Percentiles rank a stretch among this genome's conserved stretches.
Conservation (phyloP, 257 asterid species). For the Fraxinus anomala region DNA sequence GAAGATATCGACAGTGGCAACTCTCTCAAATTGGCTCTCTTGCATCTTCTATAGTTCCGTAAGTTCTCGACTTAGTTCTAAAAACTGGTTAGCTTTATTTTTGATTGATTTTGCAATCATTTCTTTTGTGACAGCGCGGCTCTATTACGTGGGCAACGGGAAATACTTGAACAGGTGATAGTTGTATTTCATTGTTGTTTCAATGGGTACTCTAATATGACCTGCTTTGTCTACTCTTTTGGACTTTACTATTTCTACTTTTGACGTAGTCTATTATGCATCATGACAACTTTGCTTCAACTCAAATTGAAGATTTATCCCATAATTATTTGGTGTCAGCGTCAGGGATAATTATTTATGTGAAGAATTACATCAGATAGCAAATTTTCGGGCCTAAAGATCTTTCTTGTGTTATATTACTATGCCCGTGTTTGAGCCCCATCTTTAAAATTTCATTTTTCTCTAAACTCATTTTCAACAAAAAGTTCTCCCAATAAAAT, state of each 20-base stretch:
- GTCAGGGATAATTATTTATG: background rate
- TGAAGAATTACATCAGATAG: background rate
- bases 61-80: slow-evolving; percentile 34
- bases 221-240: background rate
- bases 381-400: background rate
- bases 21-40: slow-evolving; percentile 81
- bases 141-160: slow-evolving; percentile 87
- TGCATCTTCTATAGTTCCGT: slow-evolving; percentile 88
- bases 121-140: slow-evolving; percentile 64
- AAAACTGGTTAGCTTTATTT: slow-evolving; percentile 4
- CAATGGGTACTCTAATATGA: background rate
- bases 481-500: too few relatives aligned
- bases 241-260: background rate
- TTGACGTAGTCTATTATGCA: background rate
- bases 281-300: background rate
- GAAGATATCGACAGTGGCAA: slow-evolving; percentile 96
- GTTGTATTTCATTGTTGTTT: slow-evolving; percentile 12
- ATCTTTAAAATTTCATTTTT: too few relatives aligned
- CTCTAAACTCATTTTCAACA: too few relatives aligned
- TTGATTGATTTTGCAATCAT: slow-evolving; percentile 18
- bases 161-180: slow-evolving; percentile 80
- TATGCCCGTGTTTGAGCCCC: too few relatives aligned
- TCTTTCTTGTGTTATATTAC: background rate
- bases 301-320: background rate
- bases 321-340: background rate